Evolutionary conservation across 2,329 filamentous ascomycete species (phyloP), one percentile per base, ranked within the genome.

Genomic region (Exophiala lecanii-corni): DNA sequence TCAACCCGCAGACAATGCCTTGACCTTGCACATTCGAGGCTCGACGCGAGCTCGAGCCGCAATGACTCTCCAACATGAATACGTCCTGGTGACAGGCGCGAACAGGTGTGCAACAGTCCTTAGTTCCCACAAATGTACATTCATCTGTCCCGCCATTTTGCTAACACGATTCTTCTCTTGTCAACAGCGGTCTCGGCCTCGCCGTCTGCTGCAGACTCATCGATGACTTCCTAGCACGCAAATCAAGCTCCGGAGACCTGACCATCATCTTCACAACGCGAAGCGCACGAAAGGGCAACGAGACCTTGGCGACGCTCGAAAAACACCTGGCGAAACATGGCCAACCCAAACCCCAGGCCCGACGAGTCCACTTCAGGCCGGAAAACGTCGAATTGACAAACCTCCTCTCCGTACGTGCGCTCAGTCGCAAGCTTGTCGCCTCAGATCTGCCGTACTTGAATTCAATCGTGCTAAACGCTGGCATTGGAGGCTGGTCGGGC

Each of bases 181-280:
- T n/a, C n/a, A n/a, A n/a, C 63, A 96, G 91, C 62, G 91, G 91
- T 48, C 80, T 96, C 33, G 91, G 91, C 33, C 84, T 91, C 57
- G 82, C 84, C 42, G 89, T 86, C 55, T 86, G 85, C 62, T 80
- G 85, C 59, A 86, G 88, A 48, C 74, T 95, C 43, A 91, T 94
- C 56, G 87, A 95, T 69, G 86, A 94, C 58, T 96, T 95, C 70
- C 79, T 94, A 47, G 30, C 45, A 2, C 35, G 36, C 17, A 31
- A 33, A 5, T 3, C 15, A 12, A 6, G 69, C 73, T 46, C 78
- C 79, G 9, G 81, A 79, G 25, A 78, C 84, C 20, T 97, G 33
- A 77, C 87, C 55, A 74, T 96, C 41, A 79, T 96, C 51, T 81
- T 87, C 51, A 94, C 88, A 4, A 95, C 91, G 1, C 85, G 91